Conservation (phyloP, 1,284 basidiomycete species). For the Trichosporon sp. region DNA sequence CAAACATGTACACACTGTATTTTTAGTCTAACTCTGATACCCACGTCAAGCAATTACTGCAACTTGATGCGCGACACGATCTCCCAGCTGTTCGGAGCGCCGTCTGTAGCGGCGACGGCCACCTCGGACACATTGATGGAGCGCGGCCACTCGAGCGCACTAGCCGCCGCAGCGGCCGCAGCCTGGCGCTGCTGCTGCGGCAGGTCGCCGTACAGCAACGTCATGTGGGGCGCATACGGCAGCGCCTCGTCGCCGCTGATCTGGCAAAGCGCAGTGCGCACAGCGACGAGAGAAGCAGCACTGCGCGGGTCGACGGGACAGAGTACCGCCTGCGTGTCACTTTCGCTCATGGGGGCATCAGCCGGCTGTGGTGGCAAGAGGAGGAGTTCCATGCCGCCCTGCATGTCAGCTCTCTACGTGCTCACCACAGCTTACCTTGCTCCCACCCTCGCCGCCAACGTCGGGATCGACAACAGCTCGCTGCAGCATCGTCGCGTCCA, state of each 20-base stretch:
- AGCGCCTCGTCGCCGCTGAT: slow-evolving; percentile 5
- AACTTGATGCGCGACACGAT: not conserved
- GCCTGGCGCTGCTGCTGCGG: not conserved
- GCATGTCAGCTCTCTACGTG: not conserved
- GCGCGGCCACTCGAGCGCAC: not conserved
- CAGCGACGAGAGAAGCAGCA: not conserved
- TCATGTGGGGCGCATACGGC: slow-evolving; percentile 4
- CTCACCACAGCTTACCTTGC: not conserved
- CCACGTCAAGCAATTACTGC: not conserved
- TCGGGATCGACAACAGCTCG: not conserved
- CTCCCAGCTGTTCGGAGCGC: not conserved
- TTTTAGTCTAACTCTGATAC: not conserved
- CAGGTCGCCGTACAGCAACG: slow-evolving; percentile 9
- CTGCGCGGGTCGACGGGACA: not conserved
- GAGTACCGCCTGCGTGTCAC: slow-evolving; percentile 11
- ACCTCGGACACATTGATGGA: not conserved
- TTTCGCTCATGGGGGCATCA: not conserved
- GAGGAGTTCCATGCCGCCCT: not conserved
- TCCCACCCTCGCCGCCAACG: not conserved
- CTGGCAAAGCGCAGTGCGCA: not conserved
- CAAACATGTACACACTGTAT: no score
- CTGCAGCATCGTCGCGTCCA: slow-evolving; percentile 16
- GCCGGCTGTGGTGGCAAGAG: not conserved
- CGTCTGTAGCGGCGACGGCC: not conserved
- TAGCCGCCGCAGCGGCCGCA: not conserved